Base-by-base conservation (phyloP, 1,284 basidiomycete species). In the Peniophora sp. region DNA sequence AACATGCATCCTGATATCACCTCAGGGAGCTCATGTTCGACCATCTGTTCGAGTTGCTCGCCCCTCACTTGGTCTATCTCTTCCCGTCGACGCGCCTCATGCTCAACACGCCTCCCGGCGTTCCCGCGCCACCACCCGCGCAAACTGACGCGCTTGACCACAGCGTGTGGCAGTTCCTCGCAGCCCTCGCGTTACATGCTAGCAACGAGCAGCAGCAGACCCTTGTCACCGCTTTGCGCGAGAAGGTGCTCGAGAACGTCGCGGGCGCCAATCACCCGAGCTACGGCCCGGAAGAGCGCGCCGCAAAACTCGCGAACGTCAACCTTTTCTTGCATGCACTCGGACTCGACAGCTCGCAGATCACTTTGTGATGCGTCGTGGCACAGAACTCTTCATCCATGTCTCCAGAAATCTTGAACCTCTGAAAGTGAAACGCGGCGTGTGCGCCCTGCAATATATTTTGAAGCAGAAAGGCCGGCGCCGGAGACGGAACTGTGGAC, bases 161-260 rank as follows among this genome's bases (percentile, higher is more conserved):
- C 70, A 91, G 85, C 17, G 88, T 92, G 17, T 97, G 92, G 92
- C 87, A 91, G 65, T 90, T 96, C 72, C 79, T 95, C 49, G 92
- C 92, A 10, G 83, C 90, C 2, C 72, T 99, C 47, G 94, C 95
- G 2, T 76, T 97, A 47, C 91, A 92, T 57, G 87, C 92, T 11
- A 80, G 81, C 45, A 75, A 83, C 48, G 87, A 93, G 59, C 86
- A 92, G 62, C 92, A 98, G 63, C 86, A 92, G 56, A 72, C 84
- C 48, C 78, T 99, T 39, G 94, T 99, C 18, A 82, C 84, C 37
- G 79, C 85, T 44, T 72, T 98, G 44, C 83, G 94, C 52, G 96
- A 97, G 60, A 96, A 97, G 68, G 88, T 97, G 17, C 75, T 96
- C 37, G 90, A 93, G 58, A 92, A 90, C 57, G 87, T 96, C 23